A percentile compares a stretch with the other conserved stretches of the same genome.
Evolutionary conservation across 2,329 filamentous ascomycete genomes (phyloP).

Genomic region (Trichophyton simii): DNA sequence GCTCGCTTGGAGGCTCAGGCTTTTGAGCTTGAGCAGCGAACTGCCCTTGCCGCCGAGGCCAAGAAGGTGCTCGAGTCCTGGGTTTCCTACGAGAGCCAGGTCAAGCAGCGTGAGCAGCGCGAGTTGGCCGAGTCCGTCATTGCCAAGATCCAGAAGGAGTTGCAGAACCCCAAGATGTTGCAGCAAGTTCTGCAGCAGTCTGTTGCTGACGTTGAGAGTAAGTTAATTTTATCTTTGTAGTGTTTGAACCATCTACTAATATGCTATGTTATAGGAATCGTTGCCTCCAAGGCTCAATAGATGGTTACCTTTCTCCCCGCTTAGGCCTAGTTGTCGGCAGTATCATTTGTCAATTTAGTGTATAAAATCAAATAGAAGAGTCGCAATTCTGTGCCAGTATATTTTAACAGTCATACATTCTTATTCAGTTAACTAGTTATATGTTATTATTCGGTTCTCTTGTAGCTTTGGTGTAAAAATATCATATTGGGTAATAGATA

Average conservation of each 20-base stretch:
- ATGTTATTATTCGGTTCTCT: neutral
- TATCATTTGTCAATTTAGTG: constrained; percentile 8
- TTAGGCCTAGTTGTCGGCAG: constrained; percentile 5
- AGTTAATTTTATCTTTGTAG: constrained; percentile 21
- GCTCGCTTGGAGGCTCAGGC: constrained; percentile 90
- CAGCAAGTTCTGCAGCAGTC: constrained; percentile 98
- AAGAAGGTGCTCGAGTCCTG: constrained; percentile 94
- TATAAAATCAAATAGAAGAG: constrained; percentile 12
- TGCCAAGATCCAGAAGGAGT: constrained; percentile 95
- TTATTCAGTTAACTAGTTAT: neutral
- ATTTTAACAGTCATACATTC: neutral
- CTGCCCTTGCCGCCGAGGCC: constrained; percentile 79
- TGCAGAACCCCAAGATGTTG: constrained; percentile 92
- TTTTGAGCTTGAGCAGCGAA: constrained; percentile 94
- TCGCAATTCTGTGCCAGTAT: constrained; percentile 3
- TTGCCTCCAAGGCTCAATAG: constrained; percentile 15
- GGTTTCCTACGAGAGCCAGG: constrained; percentile 96
- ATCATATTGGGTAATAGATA: neutral
- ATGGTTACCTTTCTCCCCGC: neutral
- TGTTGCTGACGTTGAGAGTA: constrained; percentile 91
- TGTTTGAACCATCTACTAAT: constrained; percentile 11
- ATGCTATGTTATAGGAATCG: constrained; percentile 9
- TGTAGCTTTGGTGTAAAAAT: neutral
- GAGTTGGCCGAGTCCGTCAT: constrained; percentile 90
- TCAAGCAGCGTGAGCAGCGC: constrained; percentile 96